phyloP scores from a whole-genome alignment of 2,329 filamentous ascomycete genomes.

The Penicillium aurantiogriseum region DNA sequence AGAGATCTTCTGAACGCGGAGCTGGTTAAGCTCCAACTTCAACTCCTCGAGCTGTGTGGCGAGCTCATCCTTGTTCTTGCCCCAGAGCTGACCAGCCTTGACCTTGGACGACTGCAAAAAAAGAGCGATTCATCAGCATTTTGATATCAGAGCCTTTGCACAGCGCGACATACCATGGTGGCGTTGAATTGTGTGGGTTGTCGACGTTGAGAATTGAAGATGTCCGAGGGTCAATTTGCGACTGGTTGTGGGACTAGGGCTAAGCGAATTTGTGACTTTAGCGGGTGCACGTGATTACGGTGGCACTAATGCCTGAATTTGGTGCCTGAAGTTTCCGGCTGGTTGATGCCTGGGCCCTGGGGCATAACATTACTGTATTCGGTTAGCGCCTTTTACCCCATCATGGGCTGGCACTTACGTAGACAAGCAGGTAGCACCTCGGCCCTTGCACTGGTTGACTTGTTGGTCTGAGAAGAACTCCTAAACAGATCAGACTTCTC shows the following conservation, averaged over 20 bases:
- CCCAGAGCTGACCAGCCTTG: slow-evolving; percentile 96
- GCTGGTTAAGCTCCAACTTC: slow-evolving; percentile 93
- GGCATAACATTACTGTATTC: background rate
- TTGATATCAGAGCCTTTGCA: slow-evolving; percentile 10
- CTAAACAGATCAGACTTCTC: background rate
- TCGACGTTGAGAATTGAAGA: slow-evolving; percentile 46
- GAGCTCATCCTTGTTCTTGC: slow-evolving; percentile 99
- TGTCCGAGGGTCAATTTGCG: slow-evolving; percentile 40
- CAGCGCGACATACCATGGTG: slow-evolving; percentile 44
- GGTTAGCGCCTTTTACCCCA: slow-evolving; percentile 5
- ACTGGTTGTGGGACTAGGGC: slow-evolving; percentile 49
- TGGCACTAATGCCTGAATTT: slow-evolving; percentile 7
- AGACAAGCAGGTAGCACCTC: slow-evolving; percentile 7
- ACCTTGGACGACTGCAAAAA: slow-evolving; percentile 66
- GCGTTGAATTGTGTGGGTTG: slow-evolving; percentile 44
- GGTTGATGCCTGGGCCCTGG: background rate
- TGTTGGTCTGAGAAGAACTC: background rate
- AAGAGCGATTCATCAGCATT: slow-evolving; percentile 25
- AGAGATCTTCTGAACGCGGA: slow-evolving; percentile 97
- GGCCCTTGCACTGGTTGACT: slow-evolving; percentile 5
- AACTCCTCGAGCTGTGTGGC: slow-evolving; percentile 91
- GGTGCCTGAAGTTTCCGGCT: slow-evolving; percentile 2
- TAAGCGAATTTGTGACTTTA: slow-evolving; percentile 40
- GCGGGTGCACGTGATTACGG: slow-evolving; percentile 25
- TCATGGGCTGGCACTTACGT: slow-evolving; percentile 12